Conservation (phyloP, 768 basidiomycete species). For the Pisolithus marmoratus region DNA sequence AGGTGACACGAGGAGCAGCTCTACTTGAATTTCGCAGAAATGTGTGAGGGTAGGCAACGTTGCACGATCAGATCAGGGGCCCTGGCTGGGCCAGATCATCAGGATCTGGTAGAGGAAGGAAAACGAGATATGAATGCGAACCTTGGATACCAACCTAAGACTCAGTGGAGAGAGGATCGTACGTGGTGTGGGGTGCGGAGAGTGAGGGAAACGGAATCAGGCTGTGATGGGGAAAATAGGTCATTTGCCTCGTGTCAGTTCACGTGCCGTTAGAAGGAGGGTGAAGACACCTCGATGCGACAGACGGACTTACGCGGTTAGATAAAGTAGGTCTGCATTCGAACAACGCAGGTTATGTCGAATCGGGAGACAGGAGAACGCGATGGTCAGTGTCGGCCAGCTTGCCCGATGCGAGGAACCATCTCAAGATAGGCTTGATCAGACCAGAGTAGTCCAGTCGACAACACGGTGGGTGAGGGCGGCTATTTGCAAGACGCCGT, state of each 20-base stretch:
- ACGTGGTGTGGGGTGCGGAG: conserved; percentile 12
- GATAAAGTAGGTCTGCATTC: conserved; percentile 10
- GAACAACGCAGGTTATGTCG: not conserved
- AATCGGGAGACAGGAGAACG: not conserved
- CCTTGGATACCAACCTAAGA: conserved; percentile 10
- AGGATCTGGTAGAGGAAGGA: conserved; percentile 5
- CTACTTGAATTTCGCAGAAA: not conserved
- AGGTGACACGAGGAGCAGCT: conserved; percentile 5
- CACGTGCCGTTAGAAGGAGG: conserved; percentile 33
- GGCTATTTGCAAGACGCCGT: too few relatives aligned
- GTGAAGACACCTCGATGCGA: not conserved
- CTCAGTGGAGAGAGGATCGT: conserved; percentile 10
- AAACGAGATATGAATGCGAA: conserved; percentile 9
- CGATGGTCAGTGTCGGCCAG: not conserved
- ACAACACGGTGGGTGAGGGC: not conserved
- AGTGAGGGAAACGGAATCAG: not conserved
- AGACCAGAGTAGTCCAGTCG: not conserved
- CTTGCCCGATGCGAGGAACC: not conserved
- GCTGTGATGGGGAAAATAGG: conserved; percentile 33
- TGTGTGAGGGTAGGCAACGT: not conserved
- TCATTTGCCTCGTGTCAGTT: conserved; percentile 48
- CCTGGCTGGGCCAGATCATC: conserved; percentile 1
- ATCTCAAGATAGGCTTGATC: not conserved
- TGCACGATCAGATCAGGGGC: not conserved
- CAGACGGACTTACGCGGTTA: conserved; percentile 13